These are phyloP conservation scores for Fusarium cyanostomum DNA, from an alignment of 2,329 filamentous ascomycete genomes.

Conservation along the genomic window DNA sequence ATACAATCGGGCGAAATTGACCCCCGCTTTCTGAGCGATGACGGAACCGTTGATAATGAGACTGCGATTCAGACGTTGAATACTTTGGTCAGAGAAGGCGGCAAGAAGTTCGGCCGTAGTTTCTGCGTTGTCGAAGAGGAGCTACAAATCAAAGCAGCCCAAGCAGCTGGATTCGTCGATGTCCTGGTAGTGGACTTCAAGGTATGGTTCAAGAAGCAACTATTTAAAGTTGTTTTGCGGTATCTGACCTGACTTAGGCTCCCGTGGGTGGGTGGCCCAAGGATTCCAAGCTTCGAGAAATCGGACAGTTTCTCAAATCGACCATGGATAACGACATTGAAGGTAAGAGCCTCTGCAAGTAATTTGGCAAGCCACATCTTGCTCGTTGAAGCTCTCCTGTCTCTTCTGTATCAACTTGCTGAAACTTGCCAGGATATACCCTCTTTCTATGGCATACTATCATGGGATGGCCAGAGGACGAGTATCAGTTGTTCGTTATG, in stretches of 20 bases:
- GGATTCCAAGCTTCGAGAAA: conserved; percentile 6
- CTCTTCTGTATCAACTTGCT: not conserved
- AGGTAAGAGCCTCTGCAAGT: no score
- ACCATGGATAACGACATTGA: conserved; percentile 19
- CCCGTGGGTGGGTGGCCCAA: conserved; percentile 14
- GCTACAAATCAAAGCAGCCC: not conserved
- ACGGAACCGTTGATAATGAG: not conserved
- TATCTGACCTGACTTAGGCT: not conserved
- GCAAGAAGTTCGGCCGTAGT: not conserved
- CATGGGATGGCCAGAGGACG: conserved; percentile 8
- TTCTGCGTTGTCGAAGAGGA: not conserved
- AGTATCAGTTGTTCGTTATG: conserved; percentile 14
- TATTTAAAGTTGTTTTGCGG: accelerated
- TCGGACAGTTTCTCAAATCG: conserved; percentile 4
- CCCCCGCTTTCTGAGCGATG: no score
- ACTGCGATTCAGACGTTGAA: not conserved
- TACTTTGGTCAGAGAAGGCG: not conserved
- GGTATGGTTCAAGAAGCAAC: not conserved
- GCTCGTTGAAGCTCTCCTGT: accelerated
- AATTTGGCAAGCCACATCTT: no score
- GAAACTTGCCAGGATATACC: conserved; percentile 15
- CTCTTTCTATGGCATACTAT: conserved; percentile 15
- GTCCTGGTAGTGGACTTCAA: conserved; percentile 9
- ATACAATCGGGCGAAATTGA: no score
- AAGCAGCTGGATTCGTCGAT: not conserved